These are phyloP conservation scores for Oenanthe javanica DNA, from an alignment of 140 eudicot genomes.

Conservation along the genomic window DNA sequence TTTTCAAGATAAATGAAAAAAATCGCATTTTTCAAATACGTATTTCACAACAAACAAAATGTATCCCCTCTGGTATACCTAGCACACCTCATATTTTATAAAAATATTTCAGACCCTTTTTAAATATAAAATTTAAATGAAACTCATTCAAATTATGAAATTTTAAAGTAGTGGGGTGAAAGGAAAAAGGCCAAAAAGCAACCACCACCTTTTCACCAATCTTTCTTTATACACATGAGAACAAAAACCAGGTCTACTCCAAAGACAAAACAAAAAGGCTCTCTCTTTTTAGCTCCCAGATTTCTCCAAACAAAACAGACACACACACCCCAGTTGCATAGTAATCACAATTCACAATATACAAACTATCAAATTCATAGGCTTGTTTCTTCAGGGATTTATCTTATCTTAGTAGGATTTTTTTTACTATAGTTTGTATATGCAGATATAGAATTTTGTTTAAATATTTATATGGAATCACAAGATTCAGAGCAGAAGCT, in stretches of 20 bases:
- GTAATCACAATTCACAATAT: background rate
- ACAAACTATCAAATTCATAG: background rate
- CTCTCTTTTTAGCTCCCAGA: background rate
- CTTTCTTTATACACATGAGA: constrained; percentile 4
- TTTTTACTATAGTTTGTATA: background rate
- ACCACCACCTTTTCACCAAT: background rate
- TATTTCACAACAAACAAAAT: background rate
- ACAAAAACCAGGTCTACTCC: background rate
- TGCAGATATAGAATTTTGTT: background rate
- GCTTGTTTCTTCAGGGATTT: background rate
- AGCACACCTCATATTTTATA: no score
- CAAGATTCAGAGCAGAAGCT: constrained; percentile 18
- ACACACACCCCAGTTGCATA: background rate
- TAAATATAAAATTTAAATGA: no score
- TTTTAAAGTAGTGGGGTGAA: background rate
- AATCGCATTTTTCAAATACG: no score
- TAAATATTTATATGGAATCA: constrained; percentile 22
- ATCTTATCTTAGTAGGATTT: background rate
- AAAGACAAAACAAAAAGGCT: background rate
- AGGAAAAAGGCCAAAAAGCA: background rate
- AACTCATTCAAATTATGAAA: background rate
- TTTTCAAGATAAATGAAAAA: no score
- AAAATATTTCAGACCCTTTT: no score
- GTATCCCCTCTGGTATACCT: no score
- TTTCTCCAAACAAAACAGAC: background rate